Conservation (phyloP, 2,329 filamentous ascomycete species). For the Xylaria arbuscula region DNA sequence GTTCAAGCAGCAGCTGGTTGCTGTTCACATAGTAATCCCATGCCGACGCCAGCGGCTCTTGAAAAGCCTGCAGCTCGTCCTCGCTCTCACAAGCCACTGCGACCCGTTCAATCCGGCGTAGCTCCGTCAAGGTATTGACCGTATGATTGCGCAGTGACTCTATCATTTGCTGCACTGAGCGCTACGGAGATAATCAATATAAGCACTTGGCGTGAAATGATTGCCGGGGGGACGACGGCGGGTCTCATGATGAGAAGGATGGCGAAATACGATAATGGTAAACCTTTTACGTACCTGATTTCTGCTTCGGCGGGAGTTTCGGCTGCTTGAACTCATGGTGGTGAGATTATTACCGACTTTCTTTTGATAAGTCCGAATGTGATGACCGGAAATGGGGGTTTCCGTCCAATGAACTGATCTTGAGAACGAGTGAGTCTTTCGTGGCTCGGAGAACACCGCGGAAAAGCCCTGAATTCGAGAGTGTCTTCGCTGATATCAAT, state of each 20-base stretch:
- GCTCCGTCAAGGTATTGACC: conserved; percentile 78
- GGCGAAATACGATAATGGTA: not conserved
- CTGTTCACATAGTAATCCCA: conserved; percentile 79
- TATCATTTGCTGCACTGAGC: conserved; percentile 64
- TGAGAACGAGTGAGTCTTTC: conserved; percentile 14
- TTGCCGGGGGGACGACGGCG: conserved; percentile 2
- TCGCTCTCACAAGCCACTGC: conserved; percentile 68
- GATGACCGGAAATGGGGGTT: not conserved
- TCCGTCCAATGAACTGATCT: conserved; percentile 14
- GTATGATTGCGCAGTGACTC: conserved; percentile 72
- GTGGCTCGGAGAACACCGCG: not conserved
- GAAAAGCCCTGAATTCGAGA: conserved; percentile 15
- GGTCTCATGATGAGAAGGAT: not conserved
- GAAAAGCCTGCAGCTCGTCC: conserved; percentile 68
- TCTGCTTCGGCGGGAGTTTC: conserved; percentile 27
- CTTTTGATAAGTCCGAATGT: conserved; percentile 3
- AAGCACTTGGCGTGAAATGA: not conserved
- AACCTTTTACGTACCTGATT: conserved; percentile 27
- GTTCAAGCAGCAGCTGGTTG: conserved; percentile 75
- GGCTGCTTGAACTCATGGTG: conserved; percentile 32
- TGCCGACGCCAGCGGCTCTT: conserved; percentile 74
- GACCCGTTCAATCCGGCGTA: conserved; percentile 76
- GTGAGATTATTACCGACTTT: not conserved
- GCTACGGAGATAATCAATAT: conserved; percentile 40
- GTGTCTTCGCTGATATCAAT: not conserved